Base-by-base conservation (phyloP, 306 rosid genomes). In the Boehmeria nivea region DNA sequence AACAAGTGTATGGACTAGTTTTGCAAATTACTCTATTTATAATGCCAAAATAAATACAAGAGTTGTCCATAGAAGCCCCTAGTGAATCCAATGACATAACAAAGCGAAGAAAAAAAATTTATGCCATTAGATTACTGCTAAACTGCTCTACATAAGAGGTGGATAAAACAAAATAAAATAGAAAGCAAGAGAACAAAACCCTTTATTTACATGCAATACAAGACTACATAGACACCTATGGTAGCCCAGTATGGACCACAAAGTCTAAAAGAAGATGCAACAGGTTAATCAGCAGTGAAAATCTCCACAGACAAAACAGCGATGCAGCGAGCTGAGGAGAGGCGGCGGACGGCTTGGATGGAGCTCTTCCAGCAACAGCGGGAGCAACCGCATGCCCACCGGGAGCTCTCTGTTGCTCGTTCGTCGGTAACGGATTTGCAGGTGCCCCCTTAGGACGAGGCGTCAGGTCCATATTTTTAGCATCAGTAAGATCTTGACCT, bases 331-430 rank as follows among this genome's bases (percentile, higher is more conserved):
- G 54, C 56, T 10, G 70, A 46, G 73, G 68, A 19, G 85, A 52
- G 53, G 90, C 91, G 61, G 80, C 85, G 3, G 95, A 87, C 28
- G 98, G 77, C 69, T 76, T 87, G 34, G 76, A 67, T n/a, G 88
- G 83, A 59, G 95, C 87, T 69, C 80, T 80, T 76, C 91, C 98
- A 25, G 98, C 94, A 46, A 87, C 83, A 38, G 95, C 95, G 21
- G 98, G 98, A 65, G 88, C 85, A 17, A 83, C 75, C 16, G 95
- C 86, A 24, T 38, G 78, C 60, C 65, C 65, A 6, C 87, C 94
- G 0, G 81, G 76, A 34, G 63, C 57, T 19, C 83, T 72, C 83
- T 90, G 98, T 55, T 86, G 98, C 66, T 80, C 91, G 66, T 71
- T 83, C 55, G 98, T 61, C 6, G 94, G 98, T 64, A 90, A 74